A percentile compares a stretch with the other conserved stretches of the same genome.
These are phyloP conservation scores for Paxillus involutus DNA, from an alignment of 768 basidiomycete species.

Conservation along the genomic window DNA sequence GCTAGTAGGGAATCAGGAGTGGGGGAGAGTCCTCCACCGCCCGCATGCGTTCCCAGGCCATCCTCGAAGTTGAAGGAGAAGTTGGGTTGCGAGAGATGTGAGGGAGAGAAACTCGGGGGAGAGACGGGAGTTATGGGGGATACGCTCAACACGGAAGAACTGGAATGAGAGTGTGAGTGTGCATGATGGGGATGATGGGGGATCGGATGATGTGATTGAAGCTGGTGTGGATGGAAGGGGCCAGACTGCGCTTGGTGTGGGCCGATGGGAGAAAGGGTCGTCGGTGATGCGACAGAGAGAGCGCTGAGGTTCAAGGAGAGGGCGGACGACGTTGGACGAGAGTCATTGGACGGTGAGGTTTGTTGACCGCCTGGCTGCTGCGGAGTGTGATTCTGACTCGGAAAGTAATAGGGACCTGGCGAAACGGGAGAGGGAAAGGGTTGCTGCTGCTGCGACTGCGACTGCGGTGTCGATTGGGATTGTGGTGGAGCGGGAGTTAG, in stretches of 20 bases:
- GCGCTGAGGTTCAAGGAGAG: slow-evolving; percentile 70
- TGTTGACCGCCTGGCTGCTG: slow-evolving; percentile 12
- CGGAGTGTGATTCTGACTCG: slow-evolving; percentile 9
- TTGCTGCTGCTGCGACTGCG: slow-evolving; percentile 4
- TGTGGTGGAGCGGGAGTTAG: slow-evolving; percentile 5
- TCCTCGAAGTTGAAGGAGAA: slow-evolving; percentile 55
- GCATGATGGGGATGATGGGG: slow-evolving; percentile 18
- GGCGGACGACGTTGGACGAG: slow-evolving; percentile 33
- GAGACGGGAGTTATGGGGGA: slow-evolving; percentile 63
- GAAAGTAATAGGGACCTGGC: slow-evolving; percentile 22
- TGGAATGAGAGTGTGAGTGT: slow-evolving; percentile 24
- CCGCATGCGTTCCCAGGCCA: slow-evolving; percentile 23
- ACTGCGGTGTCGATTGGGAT: neutral
- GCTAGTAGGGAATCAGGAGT: slow-evolving; percentile 28
- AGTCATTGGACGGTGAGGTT: slow-evolving; percentile 14
- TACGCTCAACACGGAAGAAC: slow-evolving; percentile 26
- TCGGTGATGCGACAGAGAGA: slow-evolving; percentile 65
- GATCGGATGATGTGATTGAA: slow-evolving; percentile 51
- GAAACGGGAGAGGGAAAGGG: slow-evolving; percentile 30
- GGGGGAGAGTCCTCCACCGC: slow-evolving; percentile 25
- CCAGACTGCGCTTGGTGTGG: slow-evolving; percentile 39
- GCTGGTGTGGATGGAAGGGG: slow-evolving; percentile 60
- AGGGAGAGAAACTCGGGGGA: slow-evolving; percentile 40
- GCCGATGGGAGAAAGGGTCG: slow-evolving; percentile 63
- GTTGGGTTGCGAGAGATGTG: slow-evolving; percentile 44